Conservation (phyloP, 2,329 filamentous ascomycete genomes). For the Colletotrichum acutatum region DNA sequence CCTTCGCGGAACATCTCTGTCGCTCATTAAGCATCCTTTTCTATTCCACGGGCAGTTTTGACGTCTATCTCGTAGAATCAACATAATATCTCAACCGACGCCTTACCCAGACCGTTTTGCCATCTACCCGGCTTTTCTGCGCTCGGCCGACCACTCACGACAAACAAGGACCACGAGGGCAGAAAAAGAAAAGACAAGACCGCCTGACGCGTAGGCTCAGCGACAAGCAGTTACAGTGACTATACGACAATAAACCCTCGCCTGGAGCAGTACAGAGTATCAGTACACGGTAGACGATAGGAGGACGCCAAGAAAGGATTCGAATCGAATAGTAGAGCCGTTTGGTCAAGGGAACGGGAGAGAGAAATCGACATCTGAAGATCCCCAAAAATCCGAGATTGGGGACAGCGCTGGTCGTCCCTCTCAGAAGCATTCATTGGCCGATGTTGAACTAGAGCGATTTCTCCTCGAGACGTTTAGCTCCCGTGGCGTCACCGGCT, state of each 20-base stretch:
- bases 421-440: slow-evolving; percentile 26
- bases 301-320: not conserved
- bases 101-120: not conserved
- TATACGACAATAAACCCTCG: not conserved
- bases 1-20: slow-evolving; percentile 26
- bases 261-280: slow-evolving; percentile 1
- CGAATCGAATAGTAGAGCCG: not conserved
- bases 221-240: not conserved
- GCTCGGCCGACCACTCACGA: not conserved
- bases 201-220: not conserved
- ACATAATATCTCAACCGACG: not conserved
- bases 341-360: not conserved
- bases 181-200: not conserved
- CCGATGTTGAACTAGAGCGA: not conserved
- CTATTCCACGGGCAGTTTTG: slow-evolving; percentile 1
- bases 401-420: slow-evolving; percentile 29
- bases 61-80: not conserved
- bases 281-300: not conserved
- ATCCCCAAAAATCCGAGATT: slow-evolving; percentile 13
- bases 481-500: slow-evolving; percentile 28
- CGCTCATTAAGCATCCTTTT: slow-evolving; percentile 22
- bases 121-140: slow-evolving; percentile 4
- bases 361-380: not conserved
- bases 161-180: not conserved
- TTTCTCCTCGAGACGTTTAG: slow-evolving; percentile 1